Evolutionary conservation across 495 filamentous ascomycete species (phyloP).

Genomic region (Aspergillus affinis): DNA sequence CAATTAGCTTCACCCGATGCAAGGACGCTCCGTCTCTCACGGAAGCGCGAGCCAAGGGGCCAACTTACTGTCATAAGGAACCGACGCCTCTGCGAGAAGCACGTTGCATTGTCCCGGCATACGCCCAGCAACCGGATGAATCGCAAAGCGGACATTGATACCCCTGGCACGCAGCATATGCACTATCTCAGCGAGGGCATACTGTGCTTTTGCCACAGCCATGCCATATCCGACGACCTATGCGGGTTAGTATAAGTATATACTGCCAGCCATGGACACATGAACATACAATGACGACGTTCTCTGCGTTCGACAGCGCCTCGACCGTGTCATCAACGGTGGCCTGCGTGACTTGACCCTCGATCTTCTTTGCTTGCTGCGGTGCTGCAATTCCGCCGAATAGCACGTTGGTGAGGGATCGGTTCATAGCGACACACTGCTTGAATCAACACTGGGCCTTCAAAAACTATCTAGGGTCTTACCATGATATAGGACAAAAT

Average conservation of each 20-base stretch:
- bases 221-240: slow-evolving; percentile 77
- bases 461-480: slow-evolving; percentile 1
- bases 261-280: background rate
- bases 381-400: slow-evolving; percentile 73
- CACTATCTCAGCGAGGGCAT: slow-evolving; percentile 77
- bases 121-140: slow-evolving; percentile 78
- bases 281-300: slow-evolving; percentile 64
- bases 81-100: slow-evolving; percentile 74
- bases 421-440: slow-evolving; percentile 81
- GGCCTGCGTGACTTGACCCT: slow-evolving; percentile 69
- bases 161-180: slow-evolving; percentile 65
- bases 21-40: background rate
- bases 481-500: slow-evolving; percentile 78
- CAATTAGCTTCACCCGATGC: slow-evolving; percentile 18
- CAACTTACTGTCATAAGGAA: slow-evolving; percentile 70
- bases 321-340: slow-evolving; percentile 75
- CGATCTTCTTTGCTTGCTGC: slow-evolving; percentile 60
- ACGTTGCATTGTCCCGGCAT: slow-evolving; percentile 91
- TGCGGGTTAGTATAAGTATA: background rate
- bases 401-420: slow-evolving; percentile 74
- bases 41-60: background rate
- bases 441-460: background rate
- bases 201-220: slow-evolving; percentile 85
- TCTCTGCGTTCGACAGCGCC: slow-evolving; percentile 65
- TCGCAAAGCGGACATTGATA: slow-evolving; percentile 79